Evolutionary conservation across 2,329 filamentous ascomycete species (phyloP), one percentile per base, ranked within the genome.

Genomic region (Colletotrichum magnum): DNA sequence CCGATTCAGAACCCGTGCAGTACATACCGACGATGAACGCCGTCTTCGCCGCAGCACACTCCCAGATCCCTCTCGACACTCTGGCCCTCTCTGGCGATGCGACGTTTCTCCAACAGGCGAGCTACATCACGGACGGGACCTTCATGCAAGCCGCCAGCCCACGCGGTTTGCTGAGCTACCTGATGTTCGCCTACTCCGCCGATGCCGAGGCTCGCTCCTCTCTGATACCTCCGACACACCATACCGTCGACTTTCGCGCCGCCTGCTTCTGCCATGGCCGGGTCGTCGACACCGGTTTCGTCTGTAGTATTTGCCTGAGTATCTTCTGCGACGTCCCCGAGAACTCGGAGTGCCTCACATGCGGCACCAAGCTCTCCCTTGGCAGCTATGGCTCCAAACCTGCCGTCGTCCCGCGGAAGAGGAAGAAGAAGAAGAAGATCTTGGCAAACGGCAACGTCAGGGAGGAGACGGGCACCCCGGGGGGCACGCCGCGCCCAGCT

Each of bases 11-110:
- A 75, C 89, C 97, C 0, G 90, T 94, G 5, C 93, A 98, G 80
- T 99, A 99, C 83, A 99, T 99, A 64, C 93, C 95, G 0, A 96
- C 97, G 74, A 99, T 99, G 96, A 99, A 99, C 82, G 90, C 92
- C 75, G 97, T 98, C 70, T 99, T 99, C 81, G 96, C 96, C 2
- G 96, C 95, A 68, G 93, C 97, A 76, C 91, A 95, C 72, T 88
- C 94, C 64, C 89, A 90, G 74, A 94, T 99, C 72, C 93, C 95
- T 26, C 94, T 99, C 75, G 96, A 99, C 79, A 95, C 97, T 41
- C 88, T 97, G 70, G 93, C 97, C 73, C 86, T 99, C 13, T 90
- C 92, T 50, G 94, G 94, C 24, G 90, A 94, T 74, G 94, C 95
- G 0, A 95, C 97, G 12, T 97, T 99, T 79, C 85, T 99, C 57